A percentile compares a stretch with the other conserved stretches of the same genome.
phyloP scores from a whole-genome alignment of 306 rosid genomes.

The Herpetospermum pedunculosum region DNA sequence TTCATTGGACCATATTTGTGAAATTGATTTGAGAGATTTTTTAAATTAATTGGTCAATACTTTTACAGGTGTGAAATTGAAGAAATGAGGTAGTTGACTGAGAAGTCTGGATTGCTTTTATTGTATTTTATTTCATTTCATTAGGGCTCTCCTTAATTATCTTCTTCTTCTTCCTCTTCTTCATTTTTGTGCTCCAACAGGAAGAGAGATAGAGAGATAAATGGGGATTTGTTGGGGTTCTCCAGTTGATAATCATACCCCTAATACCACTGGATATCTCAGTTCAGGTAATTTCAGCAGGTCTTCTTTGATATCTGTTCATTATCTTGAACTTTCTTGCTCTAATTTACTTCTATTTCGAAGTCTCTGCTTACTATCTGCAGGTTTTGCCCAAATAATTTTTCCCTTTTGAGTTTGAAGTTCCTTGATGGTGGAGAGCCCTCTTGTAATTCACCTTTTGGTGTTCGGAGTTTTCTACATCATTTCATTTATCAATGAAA shows the following conservation, averaged over 20 bases:
- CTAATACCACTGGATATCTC: constrained; percentile 33
- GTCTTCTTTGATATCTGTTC: neutral
- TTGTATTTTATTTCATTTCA: neutral
- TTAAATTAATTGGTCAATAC: neutral
- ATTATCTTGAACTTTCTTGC: neutral
- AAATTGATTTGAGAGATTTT: neutral
- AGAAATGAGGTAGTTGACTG: neutral
- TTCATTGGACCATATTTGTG: neutral
- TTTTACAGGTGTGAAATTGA: neutral
- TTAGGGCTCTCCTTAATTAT: neutral
- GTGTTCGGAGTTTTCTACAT: too few relatives aligned
- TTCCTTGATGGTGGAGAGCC: neutral
- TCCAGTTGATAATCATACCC: constrained; percentile 20
- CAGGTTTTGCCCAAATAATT: neutral
- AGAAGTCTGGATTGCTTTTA: neutral
- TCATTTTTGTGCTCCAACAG: neutral
- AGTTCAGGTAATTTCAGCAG: constrained; percentile 27
- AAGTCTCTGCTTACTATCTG: neutral
- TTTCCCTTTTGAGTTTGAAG: neutral
- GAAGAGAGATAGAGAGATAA: constrained; percentile 6
- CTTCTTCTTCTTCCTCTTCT: neutral
- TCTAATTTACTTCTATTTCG: neutral
- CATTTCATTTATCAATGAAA: too few relatives aligned
- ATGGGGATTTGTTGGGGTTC: constrained; percentile 93
- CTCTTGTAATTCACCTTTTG: too few relatives aligned